Percentiles rank a stretch among this genome's conserved stretches.
These are phyloP conservation scores for Logfia minima DNA, from an alignment of 129 eudicot species.

Conservation along the genomic window DNA sequence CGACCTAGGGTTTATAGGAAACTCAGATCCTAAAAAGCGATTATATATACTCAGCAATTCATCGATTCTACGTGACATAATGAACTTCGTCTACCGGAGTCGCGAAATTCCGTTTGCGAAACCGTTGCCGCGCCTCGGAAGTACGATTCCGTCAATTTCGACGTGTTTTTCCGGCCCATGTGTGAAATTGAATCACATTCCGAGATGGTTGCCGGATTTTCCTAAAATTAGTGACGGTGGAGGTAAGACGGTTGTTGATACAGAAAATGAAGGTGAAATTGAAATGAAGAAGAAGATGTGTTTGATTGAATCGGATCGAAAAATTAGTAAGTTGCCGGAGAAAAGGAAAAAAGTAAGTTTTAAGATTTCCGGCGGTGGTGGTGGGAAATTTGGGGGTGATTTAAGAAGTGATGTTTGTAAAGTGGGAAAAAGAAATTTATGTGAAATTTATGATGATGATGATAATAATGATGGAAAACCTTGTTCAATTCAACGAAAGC, in stretches of 20 bases:
- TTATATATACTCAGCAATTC: background rate
- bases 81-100: background rate
- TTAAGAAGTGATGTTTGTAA: conserved; percentile 40
- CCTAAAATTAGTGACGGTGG: conserved; percentile 27
- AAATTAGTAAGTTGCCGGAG: conserved; percentile 23
- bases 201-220: conserved; percentile 62
- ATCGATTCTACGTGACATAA: background rate
- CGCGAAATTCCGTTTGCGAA: conserved; percentile 1
- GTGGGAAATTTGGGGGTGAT: conserved; percentile 28
- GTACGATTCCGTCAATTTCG: background rate
- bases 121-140: background rate
- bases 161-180: background rate
- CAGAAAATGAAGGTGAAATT: conserved; percentile 7
- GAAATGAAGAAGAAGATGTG: background rate
- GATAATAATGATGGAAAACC: background rate
- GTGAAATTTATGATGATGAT: conserved; percentile 16
- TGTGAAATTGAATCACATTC: conserved; percentile 38
- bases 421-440: conserved; percentile 46
- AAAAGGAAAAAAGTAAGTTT: conserved; percentile 54
- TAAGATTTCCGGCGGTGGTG: conserved; percentile 26
- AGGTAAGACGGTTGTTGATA: conserved; percentile 7
- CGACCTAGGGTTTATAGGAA: background rate
- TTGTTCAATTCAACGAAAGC: background rate
- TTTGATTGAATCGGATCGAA: background rate
- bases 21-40: background rate